Base-by-base conservation (phyloP, 2,329 filamentous ascomycete species). In the Rutstroemia sp. region DNA sequence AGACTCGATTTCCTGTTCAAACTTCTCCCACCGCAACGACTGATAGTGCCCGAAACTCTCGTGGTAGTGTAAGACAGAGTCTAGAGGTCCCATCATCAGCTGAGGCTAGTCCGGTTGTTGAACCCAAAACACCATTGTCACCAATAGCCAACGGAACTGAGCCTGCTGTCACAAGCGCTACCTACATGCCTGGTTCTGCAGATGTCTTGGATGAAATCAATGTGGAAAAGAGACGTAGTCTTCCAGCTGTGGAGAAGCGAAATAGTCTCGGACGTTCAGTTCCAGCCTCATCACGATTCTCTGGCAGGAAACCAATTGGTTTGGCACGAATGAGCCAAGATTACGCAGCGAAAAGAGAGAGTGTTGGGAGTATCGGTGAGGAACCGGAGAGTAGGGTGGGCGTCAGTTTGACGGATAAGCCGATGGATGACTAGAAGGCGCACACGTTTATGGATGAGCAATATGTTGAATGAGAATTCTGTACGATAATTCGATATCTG, bases 1-100 rank as follows among this genome's bases (percentile, higher is more conserved):
- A 86, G 67, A 95, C 88, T 8, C 82, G 91, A 42, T 96, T 96
- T 76, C 94, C 90, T 1, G 87, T 96, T 62, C 80, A 84, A 62
- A 84, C 88, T 62, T 80, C 73, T 65, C 84, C 81, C 59, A 83
- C 76, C 48, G 74, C 77, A 56, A 76, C 73, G 59, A 76, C 69
- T 56, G 81, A 77, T 66, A 45, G 65, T 67, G 19, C 40, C 52
- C 61, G 68, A 70, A 61, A 62, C 68, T 61, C 64, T 62, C 60
- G 66, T 66, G 60, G 68, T 40, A 51, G 51, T 25, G 66, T 68
- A 71, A 77, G 86, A 61, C 75, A 84, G 48, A 94, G 89, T 67
- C 80, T 96, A 2, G 90, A 95, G 65, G 91, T 96, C 2, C 92
- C 92, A 54, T 54, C 51, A 3, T 57, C 55, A 36, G 63, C 65